A percentile compares a stretch with the other conserved stretches of the same genome.
phyloP scores from a whole-genome alignment of 306 rosid species.

The Quercus dentata region DNA sequence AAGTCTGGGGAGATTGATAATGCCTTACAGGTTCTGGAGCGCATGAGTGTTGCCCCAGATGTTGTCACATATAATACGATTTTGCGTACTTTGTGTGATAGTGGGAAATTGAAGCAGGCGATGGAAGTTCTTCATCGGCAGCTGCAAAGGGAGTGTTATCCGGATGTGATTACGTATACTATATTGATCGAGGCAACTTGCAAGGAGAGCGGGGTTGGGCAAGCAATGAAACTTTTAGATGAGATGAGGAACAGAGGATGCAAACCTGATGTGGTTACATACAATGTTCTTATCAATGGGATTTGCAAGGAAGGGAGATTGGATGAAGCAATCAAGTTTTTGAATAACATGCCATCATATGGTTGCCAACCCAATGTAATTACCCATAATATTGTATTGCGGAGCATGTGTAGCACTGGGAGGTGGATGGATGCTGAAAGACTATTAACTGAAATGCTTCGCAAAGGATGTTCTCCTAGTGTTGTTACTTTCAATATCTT shows the following conservation, averaged over 20 bases:
- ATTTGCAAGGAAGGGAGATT: constrained; percentile 89
- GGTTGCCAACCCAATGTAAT: constrained; percentile 83
- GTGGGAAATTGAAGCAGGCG: constrained; percentile 77
- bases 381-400: constrained; percentile 75
- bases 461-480: constrained; percentile 87
- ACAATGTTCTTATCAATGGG: constrained; percentile 84
- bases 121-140: constrained; percentile 88
- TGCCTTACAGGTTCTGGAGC: constrained; percentile 72
- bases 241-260: constrained; percentile 84
- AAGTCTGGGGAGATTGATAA: constrained; percentile 74
- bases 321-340: constrained; percentile 77
- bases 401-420: constrained; percentile 89
- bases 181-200: constrained; percentile 94
- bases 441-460: constrained; percentile 70
- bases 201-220: constrained; percentile 77
- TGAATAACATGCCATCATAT: constrained; percentile 52
- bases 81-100: constrained; percentile 72
- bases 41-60: constrained; percentile 85
- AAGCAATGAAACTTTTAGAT: constrained; percentile 87
- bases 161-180: constrained; percentile 87
- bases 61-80: constrained; percentile 86
- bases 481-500: constrained; percentile 96
- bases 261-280: constrained; percentile 90
- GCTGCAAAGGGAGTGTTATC: constrained; percentile 73
- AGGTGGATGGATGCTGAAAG: constrained; percentile 96